Evolutionary conservation across 139 green algal species (phyloP).

Genomic region (Volvox africanus): DNA sequence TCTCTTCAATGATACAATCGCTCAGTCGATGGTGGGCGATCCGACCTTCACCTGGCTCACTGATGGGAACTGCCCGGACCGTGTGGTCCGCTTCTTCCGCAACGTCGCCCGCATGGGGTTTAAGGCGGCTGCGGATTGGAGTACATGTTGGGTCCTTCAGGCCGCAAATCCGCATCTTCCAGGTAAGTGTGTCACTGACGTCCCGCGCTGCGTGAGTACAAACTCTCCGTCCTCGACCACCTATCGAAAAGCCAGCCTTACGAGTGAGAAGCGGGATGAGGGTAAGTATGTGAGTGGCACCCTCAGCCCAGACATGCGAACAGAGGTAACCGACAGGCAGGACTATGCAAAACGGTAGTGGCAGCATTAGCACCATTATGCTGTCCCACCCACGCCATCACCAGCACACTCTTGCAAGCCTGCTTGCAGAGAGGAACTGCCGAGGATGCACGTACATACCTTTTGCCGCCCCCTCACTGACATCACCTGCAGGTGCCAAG

Average conservation of each 20-base stretch:
- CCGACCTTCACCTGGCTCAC: not conserved
- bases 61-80: not conserved
- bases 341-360: too few relatives aligned
- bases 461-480: too few relatives aligned
- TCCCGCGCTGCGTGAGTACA: not conserved
- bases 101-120: not conserved
- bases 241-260: not conserved
- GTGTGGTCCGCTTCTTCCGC: not conserved
- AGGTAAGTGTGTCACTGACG: not conserved
- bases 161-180: too few relatives aligned
- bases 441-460: too few relatives aligned
- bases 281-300: not conserved
- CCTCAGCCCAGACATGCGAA: not conserved
- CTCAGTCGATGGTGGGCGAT: not conserved
- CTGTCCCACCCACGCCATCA: too few relatives aligned
- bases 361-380: too few relatives aligned
- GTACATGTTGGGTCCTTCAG: not conserved
- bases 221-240: not conserved
- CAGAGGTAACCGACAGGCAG: not conserved
- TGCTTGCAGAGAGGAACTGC: too few relatives aligned
- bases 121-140: not conserved
- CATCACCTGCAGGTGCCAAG: not conserved
- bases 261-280: not conserved
- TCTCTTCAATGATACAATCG: not conserved
- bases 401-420: too few relatives aligned